Evolutionary conservation across 768 basidiomycete genomes (phyloP).

Genomic region (Termitomyces sp.): DNA sequence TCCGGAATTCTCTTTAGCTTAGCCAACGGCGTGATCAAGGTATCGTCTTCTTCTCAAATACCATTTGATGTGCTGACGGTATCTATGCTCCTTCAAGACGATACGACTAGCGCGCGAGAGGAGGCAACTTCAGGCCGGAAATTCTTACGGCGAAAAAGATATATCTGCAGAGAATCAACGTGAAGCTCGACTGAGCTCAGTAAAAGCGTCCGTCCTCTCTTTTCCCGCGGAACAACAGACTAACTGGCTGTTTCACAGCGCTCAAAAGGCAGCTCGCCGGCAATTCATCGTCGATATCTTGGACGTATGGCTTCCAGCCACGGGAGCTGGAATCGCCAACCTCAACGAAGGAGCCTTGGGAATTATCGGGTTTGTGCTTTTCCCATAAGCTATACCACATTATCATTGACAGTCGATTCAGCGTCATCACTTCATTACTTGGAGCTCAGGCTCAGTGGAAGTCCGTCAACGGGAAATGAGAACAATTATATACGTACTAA

Average conservation of each 20-base stretch:
- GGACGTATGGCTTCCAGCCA: conserved; percentile 89
- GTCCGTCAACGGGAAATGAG: conserved; percentile 37
- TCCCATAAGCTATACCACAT: background rate
- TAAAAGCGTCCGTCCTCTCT: conserved; percentile 43
- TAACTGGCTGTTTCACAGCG: conserved; percentile 29
- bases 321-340: conserved; percentile 66
- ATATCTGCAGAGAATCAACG: conserved; percentile 58
- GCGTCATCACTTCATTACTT: conserved; percentile 66
- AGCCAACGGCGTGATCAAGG: conserved; percentile 64
- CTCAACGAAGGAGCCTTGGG: conserved; percentile 86
- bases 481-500: too few relatives aligned
- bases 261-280: conserved; percentile 58
- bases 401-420: conserved; percentile 21
- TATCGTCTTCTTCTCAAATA: conserved; percentile 17
- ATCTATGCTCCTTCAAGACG: conserved; percentile 30
- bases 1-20: conserved; percentile 82
- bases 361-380: conserved; percentile 61
- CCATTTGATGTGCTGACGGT: background rate
- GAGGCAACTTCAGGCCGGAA: conserved; percentile 41
- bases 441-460: conserved; percentile 65
- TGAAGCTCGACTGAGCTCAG: conserved; percentile 54
- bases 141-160: conserved; percentile 58
- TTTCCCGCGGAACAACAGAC: too few relatives aligned
- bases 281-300: conserved; percentile 83
- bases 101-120: conserved; percentile 56